Evolutionary conservation across 495 filamentous ascomycete species (phyloP).

Genomic region (Aspergillus campestris): DNA sequence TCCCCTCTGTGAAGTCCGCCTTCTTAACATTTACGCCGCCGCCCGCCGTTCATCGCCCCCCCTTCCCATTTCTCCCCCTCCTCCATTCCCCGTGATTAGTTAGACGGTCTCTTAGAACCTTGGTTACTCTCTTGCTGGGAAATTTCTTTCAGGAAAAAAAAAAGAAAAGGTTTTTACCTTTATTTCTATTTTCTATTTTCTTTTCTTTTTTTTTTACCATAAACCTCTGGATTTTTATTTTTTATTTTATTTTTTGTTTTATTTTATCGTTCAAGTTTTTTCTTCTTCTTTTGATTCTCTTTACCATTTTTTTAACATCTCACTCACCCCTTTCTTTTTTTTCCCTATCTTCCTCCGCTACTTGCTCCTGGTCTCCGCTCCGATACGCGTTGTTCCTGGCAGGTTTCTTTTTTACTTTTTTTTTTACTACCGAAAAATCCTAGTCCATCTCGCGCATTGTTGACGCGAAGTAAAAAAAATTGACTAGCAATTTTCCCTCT

Average conservation of each 20-base stretch:
- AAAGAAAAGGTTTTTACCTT: conserved; percentile 8
- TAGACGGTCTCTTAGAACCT: conserved; percentile 8
- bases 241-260: conserved; percentile 14
- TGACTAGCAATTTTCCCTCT: conserved; percentile 18
- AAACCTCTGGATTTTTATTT: conserved; percentile 7
- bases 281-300: conserved; percentile 11
- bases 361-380: conserved; percentile 23
- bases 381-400: conserved; percentile 21
- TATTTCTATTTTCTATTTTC: conserved; percentile 8
- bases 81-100: conserved; percentile 21
- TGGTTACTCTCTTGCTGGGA: conserved; percentile 13
- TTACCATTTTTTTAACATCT: conserved; percentile 7
- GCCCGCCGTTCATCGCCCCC: conserved; percentile 22
- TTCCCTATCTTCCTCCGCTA: conserved; percentile 17
- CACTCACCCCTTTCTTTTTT: conserved; percentile 12
- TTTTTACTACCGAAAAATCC: conserved; percentile 16
- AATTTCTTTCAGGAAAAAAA: conserved; percentile 4
- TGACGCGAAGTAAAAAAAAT: conserved; percentile 35
- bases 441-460: conserved; percentile 23
- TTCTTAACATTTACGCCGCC: conserved; percentile 20
- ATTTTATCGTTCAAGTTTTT: conserved; percentile 11
- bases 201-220: conserved; percentile 8
- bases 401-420: conserved; percentile 11
- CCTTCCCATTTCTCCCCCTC: conserved; percentile 14
- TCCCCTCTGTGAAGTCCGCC: conserved; percentile 7